Evolutionary conservation across 106 monocot genomes (phyloP).

Genomic region (Dioscorea dumetorum): DNA sequence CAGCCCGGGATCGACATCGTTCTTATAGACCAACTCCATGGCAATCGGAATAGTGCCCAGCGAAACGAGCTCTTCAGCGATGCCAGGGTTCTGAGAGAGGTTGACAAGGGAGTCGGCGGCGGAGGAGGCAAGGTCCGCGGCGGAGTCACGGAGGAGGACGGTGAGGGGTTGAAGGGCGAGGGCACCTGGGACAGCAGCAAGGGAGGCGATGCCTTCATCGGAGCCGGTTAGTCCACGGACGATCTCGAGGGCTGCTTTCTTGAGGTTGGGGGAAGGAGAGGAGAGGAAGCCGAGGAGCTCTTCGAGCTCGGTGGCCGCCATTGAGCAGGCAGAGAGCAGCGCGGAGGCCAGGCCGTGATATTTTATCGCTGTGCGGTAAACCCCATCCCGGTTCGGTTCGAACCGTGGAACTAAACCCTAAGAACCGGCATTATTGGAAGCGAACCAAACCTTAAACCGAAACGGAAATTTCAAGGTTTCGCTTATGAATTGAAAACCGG

Average conservation of each 20-base stretch:
- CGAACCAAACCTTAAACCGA: too few relatives aligned
- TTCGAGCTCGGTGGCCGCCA: slow-evolving; percentile 68
- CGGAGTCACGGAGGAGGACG: slow-evolving; percentile 32
- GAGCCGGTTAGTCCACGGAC: slow-evolving; percentile 76
- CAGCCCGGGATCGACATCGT: slow-evolving; percentile 8
- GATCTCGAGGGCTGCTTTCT: slow-evolving; percentile 69
- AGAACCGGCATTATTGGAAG: too few relatives aligned
- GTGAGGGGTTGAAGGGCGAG: slow-evolving; percentile 39
- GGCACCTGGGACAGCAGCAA: slow-evolving; percentile 26
- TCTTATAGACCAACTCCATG: slow-evolving; percentile 56
- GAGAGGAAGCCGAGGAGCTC: slow-evolving; percentile 81
- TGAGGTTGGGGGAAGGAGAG: slow-evolving; percentile 55
- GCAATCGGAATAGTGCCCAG: slow-evolving; percentile 27
- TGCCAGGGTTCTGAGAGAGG: slow-evolving; percentile 49
- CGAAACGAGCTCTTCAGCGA: slow-evolving; percentile 43
- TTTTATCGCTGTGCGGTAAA: too few relatives aligned
- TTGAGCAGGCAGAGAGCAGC: slow-evolving; percentile 1
- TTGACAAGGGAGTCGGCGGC: slow-evolving; percentile 83
- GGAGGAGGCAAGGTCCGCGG: slow-evolving; percentile 19
- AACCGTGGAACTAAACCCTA: too few relatives aligned
- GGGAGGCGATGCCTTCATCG: slow-evolving; percentile 43
- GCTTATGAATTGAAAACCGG: too few relatives aligned
- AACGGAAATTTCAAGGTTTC: too few relatives aligned
- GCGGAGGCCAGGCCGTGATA: not conserved
- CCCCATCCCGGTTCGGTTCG: too few relatives aligned